phyloP scores from a whole-genome alignment of 441 rosid genomes.

The Gossypium laxum region DNA sequence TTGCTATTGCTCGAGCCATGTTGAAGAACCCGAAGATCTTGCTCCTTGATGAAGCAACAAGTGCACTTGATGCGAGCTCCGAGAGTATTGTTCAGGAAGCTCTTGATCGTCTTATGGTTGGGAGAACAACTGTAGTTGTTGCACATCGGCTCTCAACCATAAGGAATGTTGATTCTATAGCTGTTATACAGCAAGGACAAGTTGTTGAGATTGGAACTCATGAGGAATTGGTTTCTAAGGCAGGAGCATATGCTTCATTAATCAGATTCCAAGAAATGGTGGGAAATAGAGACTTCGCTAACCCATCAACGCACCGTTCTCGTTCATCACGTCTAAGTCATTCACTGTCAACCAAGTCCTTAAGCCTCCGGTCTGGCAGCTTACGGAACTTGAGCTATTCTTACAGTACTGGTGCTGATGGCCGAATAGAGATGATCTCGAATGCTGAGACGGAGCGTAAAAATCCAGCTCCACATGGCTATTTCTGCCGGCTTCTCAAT shows the following conservation, averaged over 20 bases:
- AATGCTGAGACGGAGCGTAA: slow-evolving; percentile 89
- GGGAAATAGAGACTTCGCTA: slow-evolving; percentile 71
- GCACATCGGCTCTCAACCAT: slow-evolving; percentile 96
- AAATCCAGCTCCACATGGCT: slow-evolving; percentile 72
- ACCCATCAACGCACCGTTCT: slow-evolving; percentile 73
- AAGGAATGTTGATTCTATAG: slow-evolving; percentile 78
- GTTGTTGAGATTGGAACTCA: slow-evolving; percentile 96
- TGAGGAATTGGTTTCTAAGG: slow-evolving; percentile 69
- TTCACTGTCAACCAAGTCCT: slow-evolving; percentile 83
- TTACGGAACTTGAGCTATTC: slow-evolving; percentile 89
- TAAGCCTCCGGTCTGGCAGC: slow-evolving; percentile 93
- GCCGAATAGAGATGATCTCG: slow-evolving; percentile 94
- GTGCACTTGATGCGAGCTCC: slow-evolving; percentile 94
- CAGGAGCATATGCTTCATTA: slow-evolving; percentile 76
- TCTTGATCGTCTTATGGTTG: slow-evolving; percentile 86
- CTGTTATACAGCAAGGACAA: slow-evolving; percentile 89
- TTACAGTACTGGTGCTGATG: slow-evolving; percentile 92
- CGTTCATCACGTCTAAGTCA: slow-evolving; percentile 85
- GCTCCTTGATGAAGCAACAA: slow-evolving; percentile 93
- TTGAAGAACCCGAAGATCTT: slow-evolving; percentile 85
- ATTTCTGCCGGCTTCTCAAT: slow-evolving; percentile 83
- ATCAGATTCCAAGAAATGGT: slow-evolving; percentile 92
- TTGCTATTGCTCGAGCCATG: slow-evolving; percentile 97
- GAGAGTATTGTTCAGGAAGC: slow-evolving; percentile 98
- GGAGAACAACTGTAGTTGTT: slow-evolving; percentile 88